phyloP scores from a whole-genome alignment of 306 rosid genomes.

The Gastrolobium villosum region DNA sequence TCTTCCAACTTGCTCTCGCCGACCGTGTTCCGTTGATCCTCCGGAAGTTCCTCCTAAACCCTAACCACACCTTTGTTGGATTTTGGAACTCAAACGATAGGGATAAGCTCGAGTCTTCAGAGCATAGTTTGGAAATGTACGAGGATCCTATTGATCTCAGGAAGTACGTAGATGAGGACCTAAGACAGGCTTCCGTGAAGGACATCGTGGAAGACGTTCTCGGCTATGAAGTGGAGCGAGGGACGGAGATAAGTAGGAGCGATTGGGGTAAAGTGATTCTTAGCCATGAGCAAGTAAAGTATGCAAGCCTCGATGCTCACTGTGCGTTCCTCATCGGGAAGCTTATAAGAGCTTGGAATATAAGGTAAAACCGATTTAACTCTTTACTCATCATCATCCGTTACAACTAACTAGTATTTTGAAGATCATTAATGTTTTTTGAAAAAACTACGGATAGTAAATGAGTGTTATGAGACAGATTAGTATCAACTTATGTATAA shows the following conservation, averaged over 20 bases:
- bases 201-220: slow-evolving; percentile 38
- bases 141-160: slow-evolving; percentile 44
- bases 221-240: slow-evolving; percentile 30
- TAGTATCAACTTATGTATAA: no score
- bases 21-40: slow-evolving; percentile 20
- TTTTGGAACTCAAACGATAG: slow-evolving; percentile 49
- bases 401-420: no score
- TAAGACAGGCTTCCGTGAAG: neutral
- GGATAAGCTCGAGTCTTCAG: neutral
- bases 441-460: no score
- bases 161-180: neutral
- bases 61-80: slow-evolving; percentile 47
- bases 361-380: neutral
- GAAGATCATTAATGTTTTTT: no score
- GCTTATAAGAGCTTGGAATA: slow-evolving; percentile 13
- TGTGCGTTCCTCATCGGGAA: slow-evolving; percentile 55
- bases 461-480: no score
- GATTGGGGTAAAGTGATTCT: slow-evolving; percentile 39
- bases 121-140: neutral
- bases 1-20: slow-evolving; percentile 55
- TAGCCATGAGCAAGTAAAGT: slow-evolving; percentile 45
- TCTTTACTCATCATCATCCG: no score
- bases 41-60: slow-evolving; percentile 40
- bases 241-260: slow-evolving; percentile 34
- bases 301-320: slow-evolving; percentile 52